A percentile compares a stretch with the other conserved stretches of the same genome.
phyloP scores from a whole-genome alignment of 2,329 filamentous ascomycete genomes.

The Xylariaceae sp. region DNA sequence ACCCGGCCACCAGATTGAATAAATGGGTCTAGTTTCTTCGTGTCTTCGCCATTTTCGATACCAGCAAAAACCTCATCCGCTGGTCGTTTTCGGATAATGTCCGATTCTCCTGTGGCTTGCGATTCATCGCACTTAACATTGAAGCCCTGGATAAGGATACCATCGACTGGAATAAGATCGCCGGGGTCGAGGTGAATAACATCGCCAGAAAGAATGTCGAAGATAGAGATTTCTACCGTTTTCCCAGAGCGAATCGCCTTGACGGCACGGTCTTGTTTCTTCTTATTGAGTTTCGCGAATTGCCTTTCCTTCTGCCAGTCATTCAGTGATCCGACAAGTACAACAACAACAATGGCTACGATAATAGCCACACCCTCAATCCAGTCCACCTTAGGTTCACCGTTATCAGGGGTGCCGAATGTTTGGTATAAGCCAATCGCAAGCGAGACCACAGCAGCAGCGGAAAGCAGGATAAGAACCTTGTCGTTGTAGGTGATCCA shows the following conservation, averaged over 20 bases:
- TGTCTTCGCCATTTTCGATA: constrained; percentile 60
- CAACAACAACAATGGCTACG: constrained; percentile 73
- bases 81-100: constrained; percentile 64
- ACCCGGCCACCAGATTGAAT: constrained; percentile 81
- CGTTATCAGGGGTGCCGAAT: constrained; percentile 53
- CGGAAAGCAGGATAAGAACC: constrained; percentile 67
- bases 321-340: constrained; percentile 71
- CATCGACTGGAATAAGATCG: constrained; percentile 70
- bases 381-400: constrained; percentile 63
- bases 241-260: constrained; percentile 69
- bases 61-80: constrained; percentile 66
- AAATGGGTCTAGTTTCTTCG: constrained; percentile 74
- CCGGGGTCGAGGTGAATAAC: constrained; percentile 70
- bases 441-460: constrained; percentile 68
- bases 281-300: constrained; percentile 73
- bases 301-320: constrained; percentile 79
- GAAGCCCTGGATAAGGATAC: constrained; percentile 67
- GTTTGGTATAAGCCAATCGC: constrained; percentile 73
- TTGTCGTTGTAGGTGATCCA: constrained; percentile 87
- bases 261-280: constrained; percentile 71
- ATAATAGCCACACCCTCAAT: constrained; percentile 80
- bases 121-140: constrained; percentile 75
- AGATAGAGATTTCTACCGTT: constrained; percentile 65
- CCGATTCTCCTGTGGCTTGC: constrained; percentile 74
- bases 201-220: constrained; percentile 65